Evolutionary conservation across 345 rosid genomes (phyloP).

Genomic region (Camelina sativa): DNA sequence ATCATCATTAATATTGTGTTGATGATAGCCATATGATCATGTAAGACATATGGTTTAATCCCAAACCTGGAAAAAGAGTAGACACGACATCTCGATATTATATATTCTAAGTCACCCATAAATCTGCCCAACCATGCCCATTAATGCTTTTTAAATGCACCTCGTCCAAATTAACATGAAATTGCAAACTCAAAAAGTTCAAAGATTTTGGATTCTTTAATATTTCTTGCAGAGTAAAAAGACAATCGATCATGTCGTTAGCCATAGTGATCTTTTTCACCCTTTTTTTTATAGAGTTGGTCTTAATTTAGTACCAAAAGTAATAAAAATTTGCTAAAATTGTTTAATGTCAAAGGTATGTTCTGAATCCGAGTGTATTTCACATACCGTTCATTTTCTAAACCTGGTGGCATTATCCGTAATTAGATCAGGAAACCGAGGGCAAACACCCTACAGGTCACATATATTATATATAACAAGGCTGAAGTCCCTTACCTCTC

Average conservation of each 20-base stretch:
- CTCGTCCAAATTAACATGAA: not conserved
- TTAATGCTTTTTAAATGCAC: conserved; percentile 23
- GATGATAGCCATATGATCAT: conserved; percentile 19
- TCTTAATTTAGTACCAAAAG: conserved; percentile 11
- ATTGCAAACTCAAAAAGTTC: not conserved
- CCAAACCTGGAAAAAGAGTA: not conserved
- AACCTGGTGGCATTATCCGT: conserved; percentile 26
- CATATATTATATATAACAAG: conserved; percentile 41
- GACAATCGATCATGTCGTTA: not conserved
- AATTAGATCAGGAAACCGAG: conserved; percentile 11
- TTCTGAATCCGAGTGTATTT: not conserved
- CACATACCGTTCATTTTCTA: not conserved
- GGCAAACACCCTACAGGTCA: conserved; percentile 1
- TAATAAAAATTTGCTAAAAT: not conserved
- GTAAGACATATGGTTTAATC: not conserved
- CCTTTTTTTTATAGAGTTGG: not conserved
- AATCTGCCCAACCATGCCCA: conserved; percentile 35
- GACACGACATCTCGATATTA: not conserved
- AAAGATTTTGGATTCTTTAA: not conserved
- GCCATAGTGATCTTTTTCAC: not conserved
- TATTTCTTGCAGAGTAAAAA: not conserved
- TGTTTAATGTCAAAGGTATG: not conserved
- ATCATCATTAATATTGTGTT: conserved; percentile 8
- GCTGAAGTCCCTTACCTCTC: conserved; percentile 14
- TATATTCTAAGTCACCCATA: not conserved